phyloP scores from a whole-genome alignment of 2,329 filamentous ascomycete species.

The Zasmidium cellare region DNA sequence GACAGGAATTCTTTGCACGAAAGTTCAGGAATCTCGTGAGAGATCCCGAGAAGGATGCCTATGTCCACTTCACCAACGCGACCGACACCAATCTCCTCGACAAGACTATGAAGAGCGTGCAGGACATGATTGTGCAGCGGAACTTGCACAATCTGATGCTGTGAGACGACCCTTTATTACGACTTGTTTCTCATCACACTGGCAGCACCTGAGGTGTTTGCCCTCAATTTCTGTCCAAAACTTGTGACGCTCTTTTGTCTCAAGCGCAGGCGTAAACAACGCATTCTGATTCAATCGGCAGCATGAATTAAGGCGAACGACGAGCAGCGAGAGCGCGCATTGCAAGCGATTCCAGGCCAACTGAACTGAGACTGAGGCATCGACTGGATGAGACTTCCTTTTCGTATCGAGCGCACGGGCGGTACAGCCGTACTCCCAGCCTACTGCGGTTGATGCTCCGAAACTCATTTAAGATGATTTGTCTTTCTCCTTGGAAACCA shows the following conservation, averaged over 20 bases:
- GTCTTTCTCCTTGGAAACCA: not conserved
- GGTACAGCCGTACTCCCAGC: not conserved
- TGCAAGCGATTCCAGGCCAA: not conserved
- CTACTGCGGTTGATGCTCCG: not conserved
- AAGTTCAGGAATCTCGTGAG: slow-evolving; percentile 54
- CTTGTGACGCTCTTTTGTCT: slow-evolving; percentile 1
- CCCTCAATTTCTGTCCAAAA: not conserved
- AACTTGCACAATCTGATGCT: slow-evolving; percentile 53
- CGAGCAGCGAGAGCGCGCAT: not conserved
- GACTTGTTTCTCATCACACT: slow-evolving; percentile 2
- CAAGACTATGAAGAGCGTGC: slow-evolving; percentile 54
- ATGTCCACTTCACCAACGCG: slow-evolving; percentile 55
- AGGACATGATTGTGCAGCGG: slow-evolving; percentile 56
- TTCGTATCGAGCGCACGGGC: not conserved
- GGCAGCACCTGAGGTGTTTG: not conserved
- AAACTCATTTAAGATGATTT: not conserved
- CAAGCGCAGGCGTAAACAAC: not conserved
- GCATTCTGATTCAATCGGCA: slow-evolving; percentile 4
- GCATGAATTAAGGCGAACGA: not conserved
- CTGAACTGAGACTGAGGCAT: not conserved
- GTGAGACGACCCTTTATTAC: slow-evolving; percentile 26
- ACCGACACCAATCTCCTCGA: slow-evolving; percentile 53
- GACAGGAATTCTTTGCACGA: slow-evolving; percentile 51
- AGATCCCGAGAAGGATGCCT: slow-evolving; percentile 52
- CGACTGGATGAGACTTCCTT: not conserved